Percentiles rank a stretch among this genome's conserved stretches.
Conservation (phyloP, 257 asterid genomes). For the Lycium ferocissimum region DNA sequence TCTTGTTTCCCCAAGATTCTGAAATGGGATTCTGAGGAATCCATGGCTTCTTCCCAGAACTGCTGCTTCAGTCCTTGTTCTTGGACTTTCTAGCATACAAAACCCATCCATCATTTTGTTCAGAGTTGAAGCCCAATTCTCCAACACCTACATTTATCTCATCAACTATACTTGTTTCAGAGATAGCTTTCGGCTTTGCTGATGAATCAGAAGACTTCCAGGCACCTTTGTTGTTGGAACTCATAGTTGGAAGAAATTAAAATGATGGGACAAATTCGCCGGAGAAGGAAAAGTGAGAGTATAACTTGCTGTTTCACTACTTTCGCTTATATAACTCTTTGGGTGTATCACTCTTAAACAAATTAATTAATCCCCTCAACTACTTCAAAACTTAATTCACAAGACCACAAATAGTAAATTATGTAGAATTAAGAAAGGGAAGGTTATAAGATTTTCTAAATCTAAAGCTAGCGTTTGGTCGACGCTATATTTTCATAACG, state of each 20-base stretch:
- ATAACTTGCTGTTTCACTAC: no score
- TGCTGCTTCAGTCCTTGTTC: slow-evolving; percentile 45
- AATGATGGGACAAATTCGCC: no score
- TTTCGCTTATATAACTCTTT: no score
- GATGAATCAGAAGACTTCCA: slow-evolving; percentile 36
- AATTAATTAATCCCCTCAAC: no score
- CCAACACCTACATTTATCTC: slow-evolving; percentile 48
- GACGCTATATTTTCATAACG: no score
- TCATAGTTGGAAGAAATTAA: slow-evolving; percentile 43
- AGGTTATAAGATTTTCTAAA: no score
- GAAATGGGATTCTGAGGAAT: slow-evolving; percentile 41
- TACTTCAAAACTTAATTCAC: no score
- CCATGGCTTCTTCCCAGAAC: slow-evolving; percentile 42
- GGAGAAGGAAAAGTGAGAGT: no score
- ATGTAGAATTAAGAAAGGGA: no score
- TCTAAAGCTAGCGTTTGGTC: no score
- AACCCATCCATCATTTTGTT: slow-evolving; percentile 75
- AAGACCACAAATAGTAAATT: no score
- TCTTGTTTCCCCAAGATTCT: slow-evolving; percentile 28
- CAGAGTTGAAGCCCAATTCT: slow-evolving; percentile 43
- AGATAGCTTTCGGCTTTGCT: slow-evolving; percentile 39
- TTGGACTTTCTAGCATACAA: slow-evolving; percentile 60
- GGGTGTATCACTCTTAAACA: no score
- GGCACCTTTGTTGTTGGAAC: slow-evolving; percentile 47
- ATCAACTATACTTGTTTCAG: slow-evolving; percentile 38